Evolutionary conservation across 768 basidiomycete genomes (phyloP), one percentile per base, ranked within the genome.

Genomic region (Termitomyces sp.): DNA sequence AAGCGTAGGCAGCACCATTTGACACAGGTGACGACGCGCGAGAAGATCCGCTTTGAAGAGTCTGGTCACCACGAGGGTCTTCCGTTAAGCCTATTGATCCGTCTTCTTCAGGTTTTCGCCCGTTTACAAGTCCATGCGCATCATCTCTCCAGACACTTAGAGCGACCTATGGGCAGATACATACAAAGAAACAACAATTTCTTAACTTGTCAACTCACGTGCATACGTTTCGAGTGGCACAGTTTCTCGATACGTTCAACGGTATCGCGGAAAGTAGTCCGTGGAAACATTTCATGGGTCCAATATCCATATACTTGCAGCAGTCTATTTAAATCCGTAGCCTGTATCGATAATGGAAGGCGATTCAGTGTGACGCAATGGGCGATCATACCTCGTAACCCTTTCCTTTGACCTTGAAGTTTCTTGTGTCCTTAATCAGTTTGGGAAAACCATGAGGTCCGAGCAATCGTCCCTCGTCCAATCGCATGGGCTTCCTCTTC

Each of bases 271-370:
- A 98, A 97, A 41, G 88, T 86, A 4, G 83, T 87, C 66, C 89
- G 92, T 5, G 97, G 97, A 67, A 89, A 95, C 78, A 99, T 78
- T 64, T 81, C 83, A 73, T 98, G 97, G 3, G 93, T 82, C 97
- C 97, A 99, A 65, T 94, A 90, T 66, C 94, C 93, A 68, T 98
- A 98, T 36, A 90, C 74, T 60, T 86, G 84, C 55, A 98, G 75
- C 14, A 98, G 73, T 40, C 89, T 78, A 61, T 83, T 84, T 40
- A 99, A 80, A 71, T 99, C 95, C 52, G 81, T 71, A n/a, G 77
- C 78, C 95, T 98, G 55, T 1, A 13, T 45, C n/a, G 28, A 52
- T 55, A 38, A 52, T 35, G 24, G 33, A 46, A 43, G 28, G 36
- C 7, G 10, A 38, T 41, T 26, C 13, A 57, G 30, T 56, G 28